phyloP scores from a whole-genome alignment of 2,329 filamentous ascomycete genomes.

The Talaromyces sp. region DNA sequence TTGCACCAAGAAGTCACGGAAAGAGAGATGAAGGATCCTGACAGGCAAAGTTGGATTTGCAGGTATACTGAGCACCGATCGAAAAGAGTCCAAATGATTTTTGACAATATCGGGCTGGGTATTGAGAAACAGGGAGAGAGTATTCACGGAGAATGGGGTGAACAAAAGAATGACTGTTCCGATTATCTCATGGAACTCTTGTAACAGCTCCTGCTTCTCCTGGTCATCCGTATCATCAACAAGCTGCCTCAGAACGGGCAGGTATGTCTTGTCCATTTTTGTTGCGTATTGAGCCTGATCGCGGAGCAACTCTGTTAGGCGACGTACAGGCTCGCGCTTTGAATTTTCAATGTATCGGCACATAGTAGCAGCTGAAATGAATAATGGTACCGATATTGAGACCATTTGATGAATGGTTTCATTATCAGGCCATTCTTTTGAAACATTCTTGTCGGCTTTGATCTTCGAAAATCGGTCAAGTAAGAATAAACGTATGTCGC shows the following conservation, averaged over 20 bases:
- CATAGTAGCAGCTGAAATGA: conserved; percentile 22
- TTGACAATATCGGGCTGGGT: conserved; percentile 10
- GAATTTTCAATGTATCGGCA: conserved; percentile 15
- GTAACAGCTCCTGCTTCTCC: conserved; percentile 5
- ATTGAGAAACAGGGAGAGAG: conserved; percentile 14
- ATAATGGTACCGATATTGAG: conserved; percentile 13
- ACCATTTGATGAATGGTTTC: conserved; percentile 6
- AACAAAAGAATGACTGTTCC: conserved; percentile 25
- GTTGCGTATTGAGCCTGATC: conserved; percentile 5
- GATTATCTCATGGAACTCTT: conserved; percentile 21
- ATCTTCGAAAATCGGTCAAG: conserved; percentile 18
- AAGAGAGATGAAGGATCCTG: conserved; percentile 32
- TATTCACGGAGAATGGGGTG: conserved; percentile 22
- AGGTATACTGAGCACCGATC: conserved; percentile 21
- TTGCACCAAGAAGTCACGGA: conserved; percentile 34
- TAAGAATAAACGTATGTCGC: conserved; percentile 25
- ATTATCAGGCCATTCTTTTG: conserved; percentile 11
- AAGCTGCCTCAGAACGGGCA: conserved; percentile 19
- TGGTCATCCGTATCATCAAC: conserved; percentile 6
- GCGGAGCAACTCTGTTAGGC: conserved; percentile 18
- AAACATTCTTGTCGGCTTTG: conserved; percentile 7
- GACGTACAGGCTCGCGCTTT: conserved; percentile 12
- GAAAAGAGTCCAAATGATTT: conserved; percentile 20
- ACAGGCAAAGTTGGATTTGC: conserved; percentile 15
- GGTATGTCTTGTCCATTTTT: conserved; percentile 26